Conservation (phyloP, 1,284 basidiomycete genomes). For the Meripilus lineatus region DNA sequence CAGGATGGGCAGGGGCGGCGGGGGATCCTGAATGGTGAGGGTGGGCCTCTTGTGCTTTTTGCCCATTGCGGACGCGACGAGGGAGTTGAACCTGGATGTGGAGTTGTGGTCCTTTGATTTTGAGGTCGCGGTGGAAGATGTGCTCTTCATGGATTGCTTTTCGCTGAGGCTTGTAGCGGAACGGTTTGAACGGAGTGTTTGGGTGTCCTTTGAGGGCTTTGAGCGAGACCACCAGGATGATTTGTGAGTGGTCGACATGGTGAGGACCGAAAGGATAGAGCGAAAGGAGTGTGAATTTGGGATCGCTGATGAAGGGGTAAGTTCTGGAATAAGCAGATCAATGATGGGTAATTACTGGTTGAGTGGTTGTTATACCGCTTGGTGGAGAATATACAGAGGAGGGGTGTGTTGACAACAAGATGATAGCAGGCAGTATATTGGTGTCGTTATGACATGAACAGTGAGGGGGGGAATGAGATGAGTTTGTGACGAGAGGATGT, state of each 20-base stretch:
- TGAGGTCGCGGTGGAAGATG: conserved; percentile 10
- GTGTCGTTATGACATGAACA: no score
- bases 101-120: conserved; percentile 19
- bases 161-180: conserved; percentile 17
- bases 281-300: conserved; percentile 10
- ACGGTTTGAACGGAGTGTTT: conserved; percentile 14
- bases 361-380: not conserved
- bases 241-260: conserved; percentile 15
- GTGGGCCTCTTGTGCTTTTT: conserved; percentile 58
- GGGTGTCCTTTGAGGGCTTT: conserved; percentile 24
- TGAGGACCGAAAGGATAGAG: conserved; percentile 22
- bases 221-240: conserved; percentile 33
- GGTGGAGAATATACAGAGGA: not conserved
- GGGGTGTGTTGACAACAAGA: conserved; percentile 1
- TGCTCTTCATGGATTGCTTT: conserved; percentile 14
- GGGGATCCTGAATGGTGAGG: conserved; percentile 49
- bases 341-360: conserved; percentile 9
- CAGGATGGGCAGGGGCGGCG: conserved; percentile 17
- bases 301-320: not conserved
- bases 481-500: no score
- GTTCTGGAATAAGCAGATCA: conserved; percentile 16
- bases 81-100: conserved; percentile 44
- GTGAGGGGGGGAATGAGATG: no score
- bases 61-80: conserved; percentile 53
- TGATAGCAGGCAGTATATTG: not conserved